Conservation (phyloP, 177 flowering plant species). For the Telopea speciosissima region DNA sequence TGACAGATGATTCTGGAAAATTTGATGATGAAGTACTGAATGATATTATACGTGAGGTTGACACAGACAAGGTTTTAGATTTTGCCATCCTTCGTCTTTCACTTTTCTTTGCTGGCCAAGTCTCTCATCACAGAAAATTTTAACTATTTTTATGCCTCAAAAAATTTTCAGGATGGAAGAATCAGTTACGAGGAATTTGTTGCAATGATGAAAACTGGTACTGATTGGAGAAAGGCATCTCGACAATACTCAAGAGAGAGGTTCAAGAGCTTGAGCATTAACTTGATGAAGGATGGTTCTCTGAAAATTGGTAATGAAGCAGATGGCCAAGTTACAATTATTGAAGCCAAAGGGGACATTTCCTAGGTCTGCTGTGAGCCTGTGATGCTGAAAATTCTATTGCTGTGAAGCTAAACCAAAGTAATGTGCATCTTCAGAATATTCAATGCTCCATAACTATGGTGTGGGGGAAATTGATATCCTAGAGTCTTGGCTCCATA, state of each 20-base stretch:
- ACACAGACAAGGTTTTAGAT: constrained; percentile 67
- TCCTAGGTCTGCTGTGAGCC: constrained; percentile 11
- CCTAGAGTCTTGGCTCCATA: background rate
- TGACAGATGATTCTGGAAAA: constrained; percentile 68
- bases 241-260: constrained; percentile 93
- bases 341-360: constrained; percentile 12
- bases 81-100: background rate
- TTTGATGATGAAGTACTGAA: constrained; percentile 57
- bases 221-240: constrained; percentile 99
- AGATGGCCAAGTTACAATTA: constrained; percentile 17
- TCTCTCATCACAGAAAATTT: too few relatives aligned
- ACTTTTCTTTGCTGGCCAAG: background rate
- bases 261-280: constrained; percentile 86
- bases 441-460: background rate
- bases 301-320: constrained; percentile 28
- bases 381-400: constrained; percentile 1
- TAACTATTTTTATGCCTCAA: background rate
- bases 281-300: constrained; percentile 96
- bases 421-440: background rate
- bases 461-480: background rate
- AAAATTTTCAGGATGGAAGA: constrained; percentile 61
- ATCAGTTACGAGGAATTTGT: constrained; percentile 91
- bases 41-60: constrained; percentile 86
- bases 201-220: constrained; percentile 96
- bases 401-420: background rate